Conservation (phyloP, 306 rosid genomes). For the Cyamopsis tetragonoloba region DNA sequence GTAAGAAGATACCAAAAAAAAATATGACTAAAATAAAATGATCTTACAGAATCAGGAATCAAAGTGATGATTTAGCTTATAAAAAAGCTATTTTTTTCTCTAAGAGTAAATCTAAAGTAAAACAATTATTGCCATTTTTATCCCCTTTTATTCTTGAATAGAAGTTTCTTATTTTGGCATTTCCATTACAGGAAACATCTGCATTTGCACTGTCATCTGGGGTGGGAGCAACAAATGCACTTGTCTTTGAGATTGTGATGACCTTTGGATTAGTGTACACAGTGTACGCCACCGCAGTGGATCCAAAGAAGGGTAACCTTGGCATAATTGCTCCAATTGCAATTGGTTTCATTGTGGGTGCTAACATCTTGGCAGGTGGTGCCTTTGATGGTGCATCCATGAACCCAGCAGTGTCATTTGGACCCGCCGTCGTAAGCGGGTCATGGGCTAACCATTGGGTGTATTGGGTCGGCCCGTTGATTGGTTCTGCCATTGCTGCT, state of each 20-base stretch:
- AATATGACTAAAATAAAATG: too few relatives aligned
- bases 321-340: slow-evolving; percentile 80
- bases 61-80: too few relatives aligned
- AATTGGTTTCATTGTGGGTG: slow-evolving; percentile 80
- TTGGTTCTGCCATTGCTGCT: slow-evolving; percentile 64
- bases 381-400: slow-evolving; percentile 84
- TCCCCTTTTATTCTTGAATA: neutral
- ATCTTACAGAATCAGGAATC: too few relatives aligned
- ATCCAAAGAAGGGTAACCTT: slow-evolving; percentile 64
- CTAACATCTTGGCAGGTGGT: slow-evolving; percentile 79
- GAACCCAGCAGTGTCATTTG: slow-evolving; percentile 88
- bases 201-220: slow-evolving; percentile 61
- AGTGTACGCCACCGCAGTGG: slow-evolving; percentile 71
- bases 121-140: neutral
- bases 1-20: too few relatives aligned
- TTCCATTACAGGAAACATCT: slow-evolving; percentile 50
- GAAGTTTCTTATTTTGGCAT: neutral
- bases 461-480: slow-evolving; percentile 68
- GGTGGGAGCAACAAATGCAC: slow-evolving; percentile 61
- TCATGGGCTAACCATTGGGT: slow-evolving; percentile 77
- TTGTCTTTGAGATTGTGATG: slow-evolving; percentile 77
- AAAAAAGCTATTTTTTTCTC: too few relatives aligned
- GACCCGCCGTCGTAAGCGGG: slow-evolving; percentile 85
- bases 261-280: slow-evolving; percentile 79
- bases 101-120: neutral